These are phyloP conservation scores for Dictyostelium intermedium DNA, from an alignment of 78 protist species.

Conservation along the genomic window DNA sequence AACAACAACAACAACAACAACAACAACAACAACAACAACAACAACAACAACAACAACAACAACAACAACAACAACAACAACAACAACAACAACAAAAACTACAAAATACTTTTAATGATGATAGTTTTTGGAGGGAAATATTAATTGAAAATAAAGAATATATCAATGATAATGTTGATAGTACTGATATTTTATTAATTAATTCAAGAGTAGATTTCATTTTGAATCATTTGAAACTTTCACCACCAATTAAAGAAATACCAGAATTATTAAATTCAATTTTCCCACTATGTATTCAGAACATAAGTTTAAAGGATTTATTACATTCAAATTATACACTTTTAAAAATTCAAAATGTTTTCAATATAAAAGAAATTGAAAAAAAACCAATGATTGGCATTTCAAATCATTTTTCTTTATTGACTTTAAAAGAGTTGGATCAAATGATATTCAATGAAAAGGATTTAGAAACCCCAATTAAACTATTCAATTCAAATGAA, in stretches of 20 bases:
- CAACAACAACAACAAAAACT: too few relatives aligned
- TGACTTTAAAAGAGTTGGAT: neutral
- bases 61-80: too few relatives aligned
- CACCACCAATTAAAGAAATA: neutral
- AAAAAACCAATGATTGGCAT: neutral
- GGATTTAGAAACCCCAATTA: neutral
- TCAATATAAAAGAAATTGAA: neutral
- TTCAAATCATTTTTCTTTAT: neutral
- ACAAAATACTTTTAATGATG: neutral
- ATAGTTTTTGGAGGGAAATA: neutral
- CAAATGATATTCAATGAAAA: neutral
- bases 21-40: too few relatives aligned
- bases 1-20: too few relatives aligned
- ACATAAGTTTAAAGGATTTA: neutral
- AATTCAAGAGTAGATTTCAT: neutral
- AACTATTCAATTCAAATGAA: neutral
- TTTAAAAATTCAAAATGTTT: neutral
- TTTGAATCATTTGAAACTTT: neutral
- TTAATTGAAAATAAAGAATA: neutral
- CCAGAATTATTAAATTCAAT: neutral
- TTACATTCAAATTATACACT: neutral
- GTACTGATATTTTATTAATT: neutral
- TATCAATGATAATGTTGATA: neutral
- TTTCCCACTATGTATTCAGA: neutral
- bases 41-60: too few relatives aligned